phyloP scores from a whole-genome alignment of 78 protist genomes.

The Mastigamoeba balamuthi region DNA sequence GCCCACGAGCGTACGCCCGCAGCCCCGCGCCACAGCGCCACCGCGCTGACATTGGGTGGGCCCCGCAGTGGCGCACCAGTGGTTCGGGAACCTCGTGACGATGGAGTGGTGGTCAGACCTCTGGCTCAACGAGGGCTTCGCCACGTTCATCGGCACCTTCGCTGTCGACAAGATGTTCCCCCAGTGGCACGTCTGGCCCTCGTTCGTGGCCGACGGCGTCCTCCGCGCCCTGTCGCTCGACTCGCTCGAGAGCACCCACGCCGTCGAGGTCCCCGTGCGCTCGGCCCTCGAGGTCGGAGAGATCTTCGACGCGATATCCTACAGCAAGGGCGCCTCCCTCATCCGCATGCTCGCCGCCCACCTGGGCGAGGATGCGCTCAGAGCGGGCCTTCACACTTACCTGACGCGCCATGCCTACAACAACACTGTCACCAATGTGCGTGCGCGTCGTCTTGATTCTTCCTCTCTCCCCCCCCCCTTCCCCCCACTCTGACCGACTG shows the following conservation, averaged over 20 bases:
- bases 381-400: conserved; percentile 45
- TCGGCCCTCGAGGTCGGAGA: conserved; percentile 47
- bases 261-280: conserved; percentile 67
- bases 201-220: conserved; percentile 16
- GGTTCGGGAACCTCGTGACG: conserved; percentile 92
- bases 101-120: conserved; percentile 91
- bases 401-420: conserved; percentile 39
- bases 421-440: conserved; percentile 54
- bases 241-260: conserved; percentile 52
- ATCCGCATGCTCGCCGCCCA: conserved; percentile 58
- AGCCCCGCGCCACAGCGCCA: not conserved
- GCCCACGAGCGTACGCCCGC: conserved; percentile 32
- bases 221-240: conserved; percentile 46
- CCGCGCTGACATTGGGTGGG: not conserved
- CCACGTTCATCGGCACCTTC: conserved; percentile 56
- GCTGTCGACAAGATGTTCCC: conserved; percentile 58
- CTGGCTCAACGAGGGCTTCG: conserved; percentile 85
- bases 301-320: conserved; percentile 79
- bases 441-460: too few relatives aligned
- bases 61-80: conserved; percentile 63
- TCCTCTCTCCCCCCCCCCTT: too few relatives aligned
- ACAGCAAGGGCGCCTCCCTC: conserved; percentile 65
- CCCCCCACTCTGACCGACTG: too few relatives aligned
- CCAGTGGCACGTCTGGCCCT: conserved; percentile 59
- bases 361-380: conserved; percentile 62